These are phyloP conservation scores for Pythium brassicae DNA, from an alignment of 352 stramenopile genomes.

Conservation along the genomic window DNA sequence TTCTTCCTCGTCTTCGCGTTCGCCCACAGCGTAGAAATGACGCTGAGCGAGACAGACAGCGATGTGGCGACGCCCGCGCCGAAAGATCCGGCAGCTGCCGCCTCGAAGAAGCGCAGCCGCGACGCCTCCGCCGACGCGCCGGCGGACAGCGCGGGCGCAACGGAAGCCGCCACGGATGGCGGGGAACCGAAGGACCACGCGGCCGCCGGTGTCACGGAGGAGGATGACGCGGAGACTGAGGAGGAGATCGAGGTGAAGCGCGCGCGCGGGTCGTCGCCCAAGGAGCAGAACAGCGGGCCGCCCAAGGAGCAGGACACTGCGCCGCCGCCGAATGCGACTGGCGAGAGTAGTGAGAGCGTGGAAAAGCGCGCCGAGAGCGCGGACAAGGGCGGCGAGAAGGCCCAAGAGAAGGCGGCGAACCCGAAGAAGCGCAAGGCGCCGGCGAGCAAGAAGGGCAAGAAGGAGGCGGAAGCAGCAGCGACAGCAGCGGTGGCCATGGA, in stretches of 20 bases:
- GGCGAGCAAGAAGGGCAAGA: slow-evolving; percentile 13
- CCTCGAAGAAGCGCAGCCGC: not conserved
- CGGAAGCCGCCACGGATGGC: too few relatives aligned
- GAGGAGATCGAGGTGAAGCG: not conserved
- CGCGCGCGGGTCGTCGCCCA: not conserved
- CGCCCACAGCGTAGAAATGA: not conserved
- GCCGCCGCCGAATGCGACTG: too few relatives aligned
- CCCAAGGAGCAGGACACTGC: not conserved
- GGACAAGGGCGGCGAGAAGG: not conserved
- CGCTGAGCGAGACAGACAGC: too few relatives aligned
- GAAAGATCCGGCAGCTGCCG: not conserved
- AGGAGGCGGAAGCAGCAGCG: slow-evolving; percentile 3
- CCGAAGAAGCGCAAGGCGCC: slow-evolving; percentile 13
- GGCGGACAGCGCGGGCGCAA: not conserved
- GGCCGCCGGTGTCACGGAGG: not conserved
- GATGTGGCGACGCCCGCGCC: too few relatives aligned
- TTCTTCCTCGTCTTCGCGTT: too few relatives aligned
- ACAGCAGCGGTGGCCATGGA: not conserved
- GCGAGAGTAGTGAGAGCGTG: too few relatives aligned
- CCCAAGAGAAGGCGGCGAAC: slow-evolving; percentile 1
- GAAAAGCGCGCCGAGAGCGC: too few relatives aligned
- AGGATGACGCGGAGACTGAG: not conserved
- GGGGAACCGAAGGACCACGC: too few relatives aligned
- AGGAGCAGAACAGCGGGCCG: not conserved
- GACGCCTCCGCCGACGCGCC: not conserved